Percentiles rank a stretch among this genome's conserved stretches.
phyloP scores from a whole-genome alignment of 2,329 filamentous ascomycete species.

The Fusarium sp. region DNA sequence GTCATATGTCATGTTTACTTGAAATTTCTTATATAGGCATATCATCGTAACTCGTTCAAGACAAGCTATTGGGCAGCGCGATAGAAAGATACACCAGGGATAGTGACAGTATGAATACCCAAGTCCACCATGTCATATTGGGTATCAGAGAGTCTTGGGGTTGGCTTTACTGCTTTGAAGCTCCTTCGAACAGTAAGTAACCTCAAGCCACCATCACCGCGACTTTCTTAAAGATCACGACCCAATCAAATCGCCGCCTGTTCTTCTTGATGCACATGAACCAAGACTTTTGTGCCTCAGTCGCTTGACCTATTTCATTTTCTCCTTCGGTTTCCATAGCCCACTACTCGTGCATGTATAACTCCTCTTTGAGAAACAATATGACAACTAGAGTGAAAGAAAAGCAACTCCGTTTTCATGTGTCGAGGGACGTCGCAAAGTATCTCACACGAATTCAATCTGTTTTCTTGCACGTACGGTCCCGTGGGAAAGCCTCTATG shows the following conservation, averaged over 20 bases:
- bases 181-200: background rate
- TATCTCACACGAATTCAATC: conserved; percentile 34
- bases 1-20: background rate
- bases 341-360: conserved; percentile 18
- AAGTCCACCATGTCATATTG: background rate
- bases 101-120: background rate
- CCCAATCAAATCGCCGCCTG: background rate
- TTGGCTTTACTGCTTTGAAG: background rate
- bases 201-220: background rate
- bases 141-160: background rate
- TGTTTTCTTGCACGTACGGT: conserved; percentile 31
- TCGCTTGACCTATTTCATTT: conserved; percentile 4
- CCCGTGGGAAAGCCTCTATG: conserved; percentile 26
- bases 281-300: background rate
- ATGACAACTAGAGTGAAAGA: conserved; percentile 20
- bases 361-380: conserved; percentile 4
- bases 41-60: background rate
- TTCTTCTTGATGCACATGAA: background rate
- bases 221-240: background rate
- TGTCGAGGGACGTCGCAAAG: conserved; percentile 15
- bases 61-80: background rate
- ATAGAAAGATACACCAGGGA: background rate
- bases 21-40: background rate
- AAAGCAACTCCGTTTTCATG: conserved; percentile 31
- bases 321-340: conserved; percentile 3